Evolutionary conservation across 208 protist species (phyloP).

Genomic region (Porcisia deanei): DNA sequence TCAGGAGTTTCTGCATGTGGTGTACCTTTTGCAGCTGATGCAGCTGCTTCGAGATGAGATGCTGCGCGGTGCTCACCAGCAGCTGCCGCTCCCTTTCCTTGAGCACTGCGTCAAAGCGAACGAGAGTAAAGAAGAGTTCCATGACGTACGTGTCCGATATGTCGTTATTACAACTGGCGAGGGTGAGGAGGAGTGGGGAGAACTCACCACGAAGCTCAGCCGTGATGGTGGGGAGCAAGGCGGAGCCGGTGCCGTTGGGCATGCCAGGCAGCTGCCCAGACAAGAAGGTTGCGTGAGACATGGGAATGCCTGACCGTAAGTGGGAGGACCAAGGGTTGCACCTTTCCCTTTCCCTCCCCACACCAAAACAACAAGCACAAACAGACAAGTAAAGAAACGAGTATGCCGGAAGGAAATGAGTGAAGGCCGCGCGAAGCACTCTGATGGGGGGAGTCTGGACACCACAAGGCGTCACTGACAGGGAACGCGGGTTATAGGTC

Average conservation of each 20-base stretch:
- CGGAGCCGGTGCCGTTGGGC: slow-evolving; percentile 14
- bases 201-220: slow-evolving; percentile 68
- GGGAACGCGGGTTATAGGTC: too few species aligned
- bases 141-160: slow-evolving; percentile 65
- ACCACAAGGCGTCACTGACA: too few species aligned
- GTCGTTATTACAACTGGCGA: slow-evolving; percentile 36
- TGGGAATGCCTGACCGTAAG: background rate
- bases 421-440: too few species aligned
- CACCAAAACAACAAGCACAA: too few species aligned
- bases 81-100: slow-evolving; percentile 61
- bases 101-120: slow-evolving; percentile 68
- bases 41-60: slow-evolving; percentile 48
- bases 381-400: too few species aligned
- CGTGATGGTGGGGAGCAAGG: slow-evolving; percentile 49
- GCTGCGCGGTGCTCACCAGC: slow-evolving; percentile 74
- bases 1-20: slow-evolving; percentile 40
- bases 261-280: background rate
- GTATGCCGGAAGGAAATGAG: too few species aligned
- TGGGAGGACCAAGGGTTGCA: too few species aligned
- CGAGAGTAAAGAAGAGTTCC: slow-evolving; percentile 73
- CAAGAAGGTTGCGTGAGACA: background rate
- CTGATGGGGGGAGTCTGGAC: too few species aligned
- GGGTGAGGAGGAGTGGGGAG: slow-evolving; percentile 52
- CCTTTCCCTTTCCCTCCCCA: too few species aligned
- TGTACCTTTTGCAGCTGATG: slow-evolving; percentile 41